Base-by-base conservation (phyloP, 2,329 filamentous ascomycete species). In the Cladophialophora exuberans region DNA sequence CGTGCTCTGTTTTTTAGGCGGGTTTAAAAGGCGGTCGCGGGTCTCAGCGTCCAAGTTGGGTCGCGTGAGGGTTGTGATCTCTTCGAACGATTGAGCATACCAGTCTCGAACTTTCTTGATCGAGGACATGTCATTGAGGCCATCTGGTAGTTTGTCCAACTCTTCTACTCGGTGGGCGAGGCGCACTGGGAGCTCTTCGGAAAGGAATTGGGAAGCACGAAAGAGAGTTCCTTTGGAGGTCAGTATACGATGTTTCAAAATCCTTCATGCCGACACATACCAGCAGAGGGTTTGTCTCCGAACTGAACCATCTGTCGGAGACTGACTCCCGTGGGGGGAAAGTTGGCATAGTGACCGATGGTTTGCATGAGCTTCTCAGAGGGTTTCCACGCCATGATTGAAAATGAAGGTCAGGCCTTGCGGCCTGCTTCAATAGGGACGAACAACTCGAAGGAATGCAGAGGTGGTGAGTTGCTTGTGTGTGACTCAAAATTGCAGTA, bases 71-170 rank as follows among this genome's bases (percentile, higher is more conserved):
- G 83, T 85, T 63, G 92, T 97, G 73, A 99, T 95, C 81, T 99
- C 94, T 90, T 99, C 94, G 69, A 99, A 99, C 47, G 94, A 99
- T 77, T 99, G 94, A 62, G 93, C 94, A 73, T 99, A 99, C 94
- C 94, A 99, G 69, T 97, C 92, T 72, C 92, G 88, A 64, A 99
- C 94, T 68, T 87, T 90, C 72, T 87, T 86, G 64, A 99, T 96
- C 9, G 94, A 97, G 33, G 92, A 90, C 94, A 99, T 97, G 65
- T 97, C 92, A 71, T 90, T 96, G 59, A 99, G 83, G 52, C 94
- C 94, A 81, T 99, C 94, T 30, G 94, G 94, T 2, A 99, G 80
- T 68, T 90, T 89, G 59, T 88, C 86, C 54, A 99, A 84, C 77
- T 99, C 94, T 74, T 96, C 89, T 56, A 99, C 94, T 62, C 94